phyloP scores from a whole-genome alignment of 129 eudicot genomes.

The Ambrosia artemisiifolia region DNA sequence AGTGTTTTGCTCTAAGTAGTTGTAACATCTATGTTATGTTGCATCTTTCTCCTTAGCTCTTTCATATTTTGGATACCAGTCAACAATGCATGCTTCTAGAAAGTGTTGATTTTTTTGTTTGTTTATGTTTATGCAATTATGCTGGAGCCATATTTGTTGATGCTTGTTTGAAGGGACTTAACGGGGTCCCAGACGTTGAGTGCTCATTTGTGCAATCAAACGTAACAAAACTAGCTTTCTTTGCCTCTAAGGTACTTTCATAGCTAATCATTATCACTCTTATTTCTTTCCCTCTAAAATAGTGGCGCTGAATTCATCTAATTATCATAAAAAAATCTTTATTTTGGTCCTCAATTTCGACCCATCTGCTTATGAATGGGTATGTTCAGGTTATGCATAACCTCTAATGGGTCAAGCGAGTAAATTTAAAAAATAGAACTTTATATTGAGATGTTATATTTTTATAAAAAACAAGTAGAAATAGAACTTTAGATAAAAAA shows the following conservation, averaged over 20 bases:
- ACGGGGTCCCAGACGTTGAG: constrained; percentile 98
- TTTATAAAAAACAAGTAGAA: too few species aligned
- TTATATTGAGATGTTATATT: too few species aligned
- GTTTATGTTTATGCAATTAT: constrained; percentile 58
- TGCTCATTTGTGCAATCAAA: too few species aligned
- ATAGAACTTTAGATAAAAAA: too few species aligned
- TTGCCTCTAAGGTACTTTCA: constrained; percentile 78
- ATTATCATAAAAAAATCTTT: too few species aligned
- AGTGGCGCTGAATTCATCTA: too few species aligned
- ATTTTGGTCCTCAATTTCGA: too few species aligned
- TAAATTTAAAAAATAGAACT: too few species aligned
- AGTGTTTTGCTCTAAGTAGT: not conserved
- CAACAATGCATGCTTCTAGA: not conserved
- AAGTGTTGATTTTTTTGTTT: not conserved
- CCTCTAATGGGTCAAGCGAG: too few species aligned
- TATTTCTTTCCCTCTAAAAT: too few species aligned
- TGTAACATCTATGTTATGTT: not conserved
- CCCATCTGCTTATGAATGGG: too few species aligned
- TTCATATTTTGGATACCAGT: not conserved
- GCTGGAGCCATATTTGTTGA: constrained; percentile 98
- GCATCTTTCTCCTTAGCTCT: not conserved
- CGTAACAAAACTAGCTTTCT: constrained; percentile 89
- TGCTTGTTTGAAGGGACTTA: constrained; percentile 98
- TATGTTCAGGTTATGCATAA: too few species aligned
- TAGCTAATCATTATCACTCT: not conserved